Evolutionary conservation across 805 yeast genomes (phyloP).

Genomic region (Ogataea methanolica): DNA sequence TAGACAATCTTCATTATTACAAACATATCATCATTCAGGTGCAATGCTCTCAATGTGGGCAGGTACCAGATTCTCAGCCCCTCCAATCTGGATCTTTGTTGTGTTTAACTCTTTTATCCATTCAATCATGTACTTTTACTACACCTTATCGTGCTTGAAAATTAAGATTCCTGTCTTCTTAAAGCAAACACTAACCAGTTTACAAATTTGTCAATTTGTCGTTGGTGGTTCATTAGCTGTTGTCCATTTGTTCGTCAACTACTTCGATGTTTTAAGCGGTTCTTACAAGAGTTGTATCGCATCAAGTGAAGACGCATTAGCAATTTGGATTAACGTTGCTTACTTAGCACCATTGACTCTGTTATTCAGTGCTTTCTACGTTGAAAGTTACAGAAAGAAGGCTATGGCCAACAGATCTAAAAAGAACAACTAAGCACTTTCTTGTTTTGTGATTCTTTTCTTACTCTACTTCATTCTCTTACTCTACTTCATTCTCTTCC

Average conservation of each 20-base stretch:
- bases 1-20: constrained; percentile 58
- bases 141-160: constrained; percentile 54
- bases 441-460: neutral
- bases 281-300: constrained; percentile 46
- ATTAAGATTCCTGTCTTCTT: constrained; percentile 51
- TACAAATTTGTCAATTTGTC: constrained; percentile 67
- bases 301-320: constrained; percentile 57
- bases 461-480: neutral
- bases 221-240: constrained; percentile 67
- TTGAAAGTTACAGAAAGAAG: constrained; percentile 47
- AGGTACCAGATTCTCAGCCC: constrained; percentile 62
- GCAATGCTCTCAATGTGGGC: constrained; percentile 83
- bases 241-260: constrained; percentile 56
- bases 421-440: neutral
- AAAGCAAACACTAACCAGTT: constrained; percentile 57
- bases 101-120: constrained; percentile 78
- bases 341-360: constrained; percentile 66
- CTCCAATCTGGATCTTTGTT: constrained; percentile 78
- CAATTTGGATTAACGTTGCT: constrained; percentile 55
- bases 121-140: constrained; percentile 69
- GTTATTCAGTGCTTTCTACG: constrained; percentile 59
- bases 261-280: constrained; percentile 44
- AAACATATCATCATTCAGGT: constrained; percentile 74
- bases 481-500: neutral
- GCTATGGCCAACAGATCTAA: neutral